Percentiles rank a stretch among this genome's conserved stretches.
phyloP scores from a whole-genome alignment of 73 alveolate genomes.

The Urostyla sp. region DNA sequence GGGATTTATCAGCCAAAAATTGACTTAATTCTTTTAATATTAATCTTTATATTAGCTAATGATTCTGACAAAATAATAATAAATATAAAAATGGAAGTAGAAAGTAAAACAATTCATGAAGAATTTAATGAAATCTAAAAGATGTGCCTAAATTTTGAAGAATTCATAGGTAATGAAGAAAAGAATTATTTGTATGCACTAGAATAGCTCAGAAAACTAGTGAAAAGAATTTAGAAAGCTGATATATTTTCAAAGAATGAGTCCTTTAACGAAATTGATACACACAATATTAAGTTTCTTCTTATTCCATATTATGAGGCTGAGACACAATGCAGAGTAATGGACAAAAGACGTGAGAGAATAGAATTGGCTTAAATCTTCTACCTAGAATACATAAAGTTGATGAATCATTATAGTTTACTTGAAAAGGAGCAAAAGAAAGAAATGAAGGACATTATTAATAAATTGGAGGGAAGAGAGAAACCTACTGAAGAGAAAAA shows the following conservation, averaged over 20 bases:
- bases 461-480: conserved; percentile 45
- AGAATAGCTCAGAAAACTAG: conserved; percentile 51
- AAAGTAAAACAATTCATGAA: too few relatives aligned
- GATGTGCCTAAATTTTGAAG: too few relatives aligned
- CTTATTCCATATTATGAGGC: conserved; percentile 71
- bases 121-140: too few relatives aligned
- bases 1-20: conserved; percentile 40
- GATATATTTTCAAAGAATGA: conserved; percentile 68
- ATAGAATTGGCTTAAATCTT: conserved; percentile 42
- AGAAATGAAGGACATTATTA: conserved; percentile 33
- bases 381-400: conserved; percentile 64
- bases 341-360: conserved; percentile 68
- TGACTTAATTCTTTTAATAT: not conserved
- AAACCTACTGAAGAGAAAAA: not conserved
- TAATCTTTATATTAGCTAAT: too few relatives aligned
- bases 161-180: too few relatives aligned
- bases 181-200: conserved; percentile 48
- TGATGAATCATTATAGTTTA: conserved; percentile 69
- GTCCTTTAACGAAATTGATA: conserved; percentile 59
- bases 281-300: conserved; percentile 56
- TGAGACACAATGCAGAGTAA: conserved; percentile 59
- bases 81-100: too few relatives aligned
- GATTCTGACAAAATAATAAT: too few relatives aligned
- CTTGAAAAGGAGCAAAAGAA: conserved; percentile 49
- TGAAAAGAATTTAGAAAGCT: conserved; percentile 50